A percentile compares a stretch with the other conserved stretches of the same genome.
Evolutionary conservation across 1,284 basidiomycete species (phyloP).

Genomic region (Vanrija pseudolonga): DNA sequence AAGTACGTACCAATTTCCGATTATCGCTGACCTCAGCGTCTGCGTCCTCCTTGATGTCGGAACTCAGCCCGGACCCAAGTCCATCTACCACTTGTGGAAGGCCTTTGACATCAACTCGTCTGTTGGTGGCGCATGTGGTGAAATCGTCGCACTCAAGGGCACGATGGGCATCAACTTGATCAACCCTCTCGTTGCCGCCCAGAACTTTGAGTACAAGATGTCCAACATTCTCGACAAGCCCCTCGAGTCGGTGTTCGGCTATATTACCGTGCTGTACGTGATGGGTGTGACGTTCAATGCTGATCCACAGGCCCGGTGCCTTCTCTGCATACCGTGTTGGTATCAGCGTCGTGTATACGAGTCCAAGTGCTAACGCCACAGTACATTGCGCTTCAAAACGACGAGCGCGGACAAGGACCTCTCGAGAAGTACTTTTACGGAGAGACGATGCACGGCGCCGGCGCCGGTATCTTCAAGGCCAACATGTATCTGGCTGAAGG

Average conservation of each 20-base stretch:
- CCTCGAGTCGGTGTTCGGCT: conserved; percentile 73
- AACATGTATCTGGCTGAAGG: conserved; percentile 95
- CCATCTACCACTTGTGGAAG: conserved; percentile 95
- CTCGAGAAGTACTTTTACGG: conserved; percentile 92
- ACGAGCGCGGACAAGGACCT: conserved; percentile 74
- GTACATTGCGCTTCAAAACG: conserved; percentile 87
- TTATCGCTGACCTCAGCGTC: conserved; percentile 67
- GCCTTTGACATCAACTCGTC: conserved; percentile 94
- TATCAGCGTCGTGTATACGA: too few species aligned
- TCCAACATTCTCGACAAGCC: conserved; percentile 89
- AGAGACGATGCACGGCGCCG: conserved; percentile 87
- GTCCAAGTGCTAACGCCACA: too few species aligned
- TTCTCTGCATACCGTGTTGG: conserved; percentile 63
- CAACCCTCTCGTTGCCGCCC: conserved; percentile 66
- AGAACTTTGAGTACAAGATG: conserved; percentile 82
- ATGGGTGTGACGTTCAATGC: conserved; percentile 17
- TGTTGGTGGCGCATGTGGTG: conserved; percentile 94
- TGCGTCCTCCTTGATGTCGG: conserved; percentile 93
- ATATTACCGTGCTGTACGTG: conserved; percentile 71
- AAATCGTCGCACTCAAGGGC: conserved; percentile 88
- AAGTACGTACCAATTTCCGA: conserved; percentile 25
- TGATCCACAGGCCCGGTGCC: conserved; percentile 63
- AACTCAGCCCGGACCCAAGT: conserved; percentile 81
- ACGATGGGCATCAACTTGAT: conserved; percentile 70
- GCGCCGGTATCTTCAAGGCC: conserved; percentile 84